Evolutionary conservation across 768 basidiomycete genomes (phyloP).

Genomic region (Pseudohyphozyma bogoriensis): DNA sequence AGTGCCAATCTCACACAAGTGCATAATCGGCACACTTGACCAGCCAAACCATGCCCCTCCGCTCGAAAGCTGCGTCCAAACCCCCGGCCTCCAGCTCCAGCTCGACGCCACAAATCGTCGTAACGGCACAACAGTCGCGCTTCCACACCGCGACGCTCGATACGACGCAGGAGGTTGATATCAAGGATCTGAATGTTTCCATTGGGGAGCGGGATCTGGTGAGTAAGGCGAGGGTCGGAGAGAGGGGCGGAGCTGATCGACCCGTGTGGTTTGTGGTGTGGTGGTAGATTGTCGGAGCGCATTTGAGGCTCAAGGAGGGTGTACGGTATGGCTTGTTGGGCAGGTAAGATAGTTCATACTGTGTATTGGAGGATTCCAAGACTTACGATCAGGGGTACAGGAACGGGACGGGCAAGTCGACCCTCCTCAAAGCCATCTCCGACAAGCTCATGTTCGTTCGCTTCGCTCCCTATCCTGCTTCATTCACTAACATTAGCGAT

Average conservation of each 20-base stretch:
- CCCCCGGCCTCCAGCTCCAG: neutral
- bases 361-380: conserved; percentile 35
- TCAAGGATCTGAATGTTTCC: conserved; percentile 48
- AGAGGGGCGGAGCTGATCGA: neutral
- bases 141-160: conserved; percentile 37
- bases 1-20: too few relatives aligned
- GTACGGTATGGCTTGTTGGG: conserved; percentile 44
- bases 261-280: too few relatives aligned
- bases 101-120: neutral
- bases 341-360: conserved; percentile 42
- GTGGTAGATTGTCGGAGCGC: conserved; percentile 8
- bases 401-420: conserved; percentile 29
- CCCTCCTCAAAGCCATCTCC: conserved; percentile 42
- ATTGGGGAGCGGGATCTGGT: conserved; percentile 50
- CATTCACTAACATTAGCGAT: too few relatives aligned
- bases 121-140: conserved; percentile 22
- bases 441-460: conserved; percentile 46
- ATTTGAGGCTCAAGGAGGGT: conserved; percentile 46
- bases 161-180: conserved; percentile 43
- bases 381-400: conserved; percentile 2
- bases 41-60: too few relatives aligned
- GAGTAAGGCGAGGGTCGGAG: conserved; percentile 39
- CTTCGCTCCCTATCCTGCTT: too few relatives aligned
- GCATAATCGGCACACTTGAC: too few relatives aligned
- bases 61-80: neutral